Percentiles rank a stretch among this genome's conserved stretches.
Conservation (phyloP, 108 stramenopile genomes). For the Pelagomonas calceolata region DNA sequence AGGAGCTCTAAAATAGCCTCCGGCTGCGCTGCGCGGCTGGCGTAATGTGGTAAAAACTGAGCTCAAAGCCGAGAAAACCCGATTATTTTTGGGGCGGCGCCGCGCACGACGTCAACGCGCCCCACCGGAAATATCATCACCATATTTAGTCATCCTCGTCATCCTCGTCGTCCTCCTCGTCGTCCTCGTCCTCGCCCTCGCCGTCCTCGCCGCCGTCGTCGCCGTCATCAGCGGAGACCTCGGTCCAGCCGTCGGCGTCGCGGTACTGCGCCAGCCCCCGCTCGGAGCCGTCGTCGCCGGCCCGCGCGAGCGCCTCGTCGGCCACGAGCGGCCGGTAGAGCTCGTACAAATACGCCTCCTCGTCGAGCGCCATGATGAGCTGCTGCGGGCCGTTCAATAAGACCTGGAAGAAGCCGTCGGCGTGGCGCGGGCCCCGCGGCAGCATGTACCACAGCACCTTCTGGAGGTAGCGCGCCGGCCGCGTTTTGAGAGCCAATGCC, state of each 20-base stretch:
- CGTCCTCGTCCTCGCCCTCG: background rate
- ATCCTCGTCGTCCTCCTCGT: background rate
- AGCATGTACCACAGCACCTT: background rate
- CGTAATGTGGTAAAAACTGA: no score
- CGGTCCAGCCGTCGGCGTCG: no score
- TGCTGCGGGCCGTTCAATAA: background rate
- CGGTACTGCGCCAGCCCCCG: no score
- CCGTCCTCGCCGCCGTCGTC: no score
- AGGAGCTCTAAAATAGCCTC: no score
- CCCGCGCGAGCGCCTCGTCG: background rate
- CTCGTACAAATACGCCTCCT: background rate
- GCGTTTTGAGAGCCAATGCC: background rate
- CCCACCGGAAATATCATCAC: no score
- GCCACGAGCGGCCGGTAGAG: background rate
- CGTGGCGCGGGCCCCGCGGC: background rate
- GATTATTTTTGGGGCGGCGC: no score
- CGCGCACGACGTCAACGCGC: no score
- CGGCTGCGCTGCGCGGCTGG: no score
- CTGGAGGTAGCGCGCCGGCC: background rate
- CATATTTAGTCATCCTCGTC: background rate
- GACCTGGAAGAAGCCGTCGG: background rate
- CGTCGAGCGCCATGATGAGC: background rate
- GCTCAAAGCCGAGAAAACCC: no score
- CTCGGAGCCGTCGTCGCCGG: no score
- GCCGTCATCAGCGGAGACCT: no score